Percentiles rank a stretch among this genome's conserved stretches.
Conservation (phyloP, 2,329 filamentous ascomycete genomes). For the Acrocalymma vagum region DNA sequence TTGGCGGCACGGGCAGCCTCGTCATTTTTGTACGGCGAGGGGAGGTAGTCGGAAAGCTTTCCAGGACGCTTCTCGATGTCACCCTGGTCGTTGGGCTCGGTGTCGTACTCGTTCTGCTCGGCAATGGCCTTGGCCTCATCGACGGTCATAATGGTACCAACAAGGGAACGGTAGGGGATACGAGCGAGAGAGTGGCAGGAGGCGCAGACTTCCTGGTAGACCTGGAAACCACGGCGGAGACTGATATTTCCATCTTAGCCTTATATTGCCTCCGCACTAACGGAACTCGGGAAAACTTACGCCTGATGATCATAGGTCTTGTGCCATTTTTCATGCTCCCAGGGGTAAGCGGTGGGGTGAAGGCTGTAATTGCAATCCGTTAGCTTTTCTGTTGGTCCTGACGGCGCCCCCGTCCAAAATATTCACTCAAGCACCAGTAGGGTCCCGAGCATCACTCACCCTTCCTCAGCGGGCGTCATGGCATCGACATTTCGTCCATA, state of each 20-base stretch:
- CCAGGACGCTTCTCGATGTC: constrained; percentile 98
- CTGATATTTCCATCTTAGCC: constrained; percentile 54
- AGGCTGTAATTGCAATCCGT: constrained; percentile 67
- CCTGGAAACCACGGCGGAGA: constrained; percentile 98
- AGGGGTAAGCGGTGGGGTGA: constrained; percentile 90
- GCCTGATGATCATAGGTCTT: constrained; percentile 98
- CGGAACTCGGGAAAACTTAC: constrained; percentile 65
- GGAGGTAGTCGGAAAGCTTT: constrained; percentile 98
- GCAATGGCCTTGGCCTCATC: constrained; percentile 97
- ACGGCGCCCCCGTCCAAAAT: constrained; percentile 30
- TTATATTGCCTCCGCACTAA: neutral
- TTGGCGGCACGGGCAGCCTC: constrained; percentile 98
- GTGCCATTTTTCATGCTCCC: constrained; percentile 90
- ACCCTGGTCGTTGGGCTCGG: constrained; percentile 96
- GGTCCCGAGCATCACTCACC: constrained; percentile 72
- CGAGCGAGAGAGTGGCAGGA: constrained; percentile 96
- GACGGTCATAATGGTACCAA: constrained; percentile 91
- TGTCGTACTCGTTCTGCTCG: constrained; percentile 98
- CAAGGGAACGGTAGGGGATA: constrained; percentile 90
- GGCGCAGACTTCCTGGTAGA: constrained; percentile 98
- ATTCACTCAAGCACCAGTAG: constrained; percentile 28
- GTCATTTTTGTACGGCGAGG: constrained; percentile 96
- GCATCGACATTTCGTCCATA: constrained; percentile 90
- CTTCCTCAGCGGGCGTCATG: constrained; percentile 94
- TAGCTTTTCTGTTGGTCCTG: constrained; percentile 39